phyloP scores from a whole-genome alignment of 78 protist genomes.

The Monocercomonoides exilis region DNA sequence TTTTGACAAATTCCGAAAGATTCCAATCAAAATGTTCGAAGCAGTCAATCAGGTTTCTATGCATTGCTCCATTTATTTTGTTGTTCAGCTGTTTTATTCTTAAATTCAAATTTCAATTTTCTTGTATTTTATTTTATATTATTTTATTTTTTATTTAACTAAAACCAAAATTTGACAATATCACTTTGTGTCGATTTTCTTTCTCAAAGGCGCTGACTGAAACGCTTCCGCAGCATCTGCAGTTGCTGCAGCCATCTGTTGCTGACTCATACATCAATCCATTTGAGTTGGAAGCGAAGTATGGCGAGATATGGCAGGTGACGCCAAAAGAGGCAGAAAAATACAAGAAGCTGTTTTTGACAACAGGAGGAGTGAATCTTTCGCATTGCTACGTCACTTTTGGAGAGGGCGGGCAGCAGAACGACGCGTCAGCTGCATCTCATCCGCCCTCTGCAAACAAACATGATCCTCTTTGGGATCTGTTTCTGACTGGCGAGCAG shows the following conservation, averaged over 20 bases:
- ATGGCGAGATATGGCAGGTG: background rate
- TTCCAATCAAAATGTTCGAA: slow-evolving; percentile 25
- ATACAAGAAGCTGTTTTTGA: background rate
- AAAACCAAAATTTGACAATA: slow-evolving; percentile 41
- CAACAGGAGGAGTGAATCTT: background rate
- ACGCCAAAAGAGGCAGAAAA: background rate
- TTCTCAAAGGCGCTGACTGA: background rate
- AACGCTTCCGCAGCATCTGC: background rate
- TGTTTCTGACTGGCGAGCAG: slow-evolving; percentile 3
- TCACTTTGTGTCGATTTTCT: slow-evolving; percentile 15
- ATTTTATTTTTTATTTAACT: background rate
- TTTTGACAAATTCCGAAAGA: slow-evolving; percentile 55
- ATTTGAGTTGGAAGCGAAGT: background rate
- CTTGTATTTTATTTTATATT: background rate
- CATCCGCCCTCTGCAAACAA: no score
- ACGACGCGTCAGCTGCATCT: background rate
- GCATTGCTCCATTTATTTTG: no score
- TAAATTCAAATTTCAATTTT: background rate
- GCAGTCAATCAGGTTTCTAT: background rate
- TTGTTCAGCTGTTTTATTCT: background rate
- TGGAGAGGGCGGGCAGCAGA: background rate
- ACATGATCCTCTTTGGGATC: slow-evolving; percentile 3
- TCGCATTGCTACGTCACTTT: slow-evolving; percentile 15
- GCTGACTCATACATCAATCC: background rate
- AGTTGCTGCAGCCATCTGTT: background rate